These are phyloP conservation scores for Diaporthe sp. DNA, from an alignment of 2,329 filamentous ascomycete genomes.

Conservation along the genomic window DNA sequence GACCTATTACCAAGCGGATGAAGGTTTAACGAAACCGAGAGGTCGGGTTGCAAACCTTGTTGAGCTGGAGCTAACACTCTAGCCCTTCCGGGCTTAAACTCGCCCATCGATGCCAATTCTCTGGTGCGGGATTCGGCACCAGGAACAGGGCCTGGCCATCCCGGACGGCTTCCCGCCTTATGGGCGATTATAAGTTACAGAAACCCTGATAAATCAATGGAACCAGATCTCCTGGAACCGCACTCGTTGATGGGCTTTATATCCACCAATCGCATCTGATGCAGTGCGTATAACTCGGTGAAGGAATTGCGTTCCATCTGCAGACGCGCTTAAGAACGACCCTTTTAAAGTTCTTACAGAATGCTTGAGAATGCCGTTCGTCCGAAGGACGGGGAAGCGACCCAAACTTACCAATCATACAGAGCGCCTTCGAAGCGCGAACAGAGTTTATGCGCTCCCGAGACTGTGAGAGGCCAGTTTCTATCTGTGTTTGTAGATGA, in stretches of 20 bases:
- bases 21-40: not conserved
- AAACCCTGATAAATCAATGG: not conserved
- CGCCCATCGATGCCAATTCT: conserved; percentile 12
- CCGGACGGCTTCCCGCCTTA: conserved; percentile 1
- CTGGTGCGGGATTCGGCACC: conserved; percentile 12
- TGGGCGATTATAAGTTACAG: conserved; percentile 11
- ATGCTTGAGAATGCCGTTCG: not conserved
- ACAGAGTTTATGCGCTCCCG: no score
- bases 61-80: not conserved
- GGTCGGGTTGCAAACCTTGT: conserved; percentile 9
- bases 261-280: conserved; percentile 15
- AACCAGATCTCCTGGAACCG: not conserved
- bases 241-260: not conserved
- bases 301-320: not conserved
- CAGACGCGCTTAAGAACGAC: not conserved
- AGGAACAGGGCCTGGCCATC: not conserved
- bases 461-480: no score
- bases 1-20: not conserved
- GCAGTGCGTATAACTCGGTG: not conserved
- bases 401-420: not conserved
- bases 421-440: not conserved
- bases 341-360: not conserved
- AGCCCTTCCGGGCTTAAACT: not conserved
- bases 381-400: not conserved
- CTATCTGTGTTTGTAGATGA: not conserved